phyloP scores from a whole-genome alignment of 2,329 filamentous ascomycete genomes.

The Fusarium marasasianum region DNA sequence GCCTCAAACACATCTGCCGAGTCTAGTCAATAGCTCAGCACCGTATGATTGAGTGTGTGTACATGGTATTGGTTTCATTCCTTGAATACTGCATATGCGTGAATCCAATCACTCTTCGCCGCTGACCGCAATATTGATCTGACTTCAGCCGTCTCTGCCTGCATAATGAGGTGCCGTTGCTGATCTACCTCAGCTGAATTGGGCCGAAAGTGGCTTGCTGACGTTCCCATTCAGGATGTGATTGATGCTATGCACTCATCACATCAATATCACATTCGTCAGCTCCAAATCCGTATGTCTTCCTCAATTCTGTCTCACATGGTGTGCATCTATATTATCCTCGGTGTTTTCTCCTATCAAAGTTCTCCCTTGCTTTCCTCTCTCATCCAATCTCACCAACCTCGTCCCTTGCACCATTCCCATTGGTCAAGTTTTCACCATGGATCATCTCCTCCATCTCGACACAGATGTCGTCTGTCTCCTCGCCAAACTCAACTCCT shows the following conservation, averaged over 20 bases:
- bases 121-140: not conserved
- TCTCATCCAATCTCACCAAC: not conserved
- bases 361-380: not conserved
- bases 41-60: not conserved
- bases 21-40: not conserved
- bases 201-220: not conserved
- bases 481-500: conserved; percentile 24
- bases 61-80: not conserved
- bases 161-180: not conserved
- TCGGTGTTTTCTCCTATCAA: too few species aligned
- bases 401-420: fast-evolving
- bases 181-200: not conserved
- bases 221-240: not conserved
- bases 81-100: not conserved
- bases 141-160: not conserved
- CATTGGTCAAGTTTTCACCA: not conserved
- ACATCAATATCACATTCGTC: not conserved
- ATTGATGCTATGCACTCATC: not conserved
- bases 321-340: not conserved
- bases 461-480: conserved; percentile 29
- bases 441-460: conserved; percentile 30
- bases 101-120: not conserved
- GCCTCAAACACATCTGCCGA: not conserved
- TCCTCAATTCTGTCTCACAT: not conserved
- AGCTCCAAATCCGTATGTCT: not conserved